Evolutionary conservation across 805 yeast species (phyloP).

Genomic region (Cyberlindnera mycetangii): DNA sequence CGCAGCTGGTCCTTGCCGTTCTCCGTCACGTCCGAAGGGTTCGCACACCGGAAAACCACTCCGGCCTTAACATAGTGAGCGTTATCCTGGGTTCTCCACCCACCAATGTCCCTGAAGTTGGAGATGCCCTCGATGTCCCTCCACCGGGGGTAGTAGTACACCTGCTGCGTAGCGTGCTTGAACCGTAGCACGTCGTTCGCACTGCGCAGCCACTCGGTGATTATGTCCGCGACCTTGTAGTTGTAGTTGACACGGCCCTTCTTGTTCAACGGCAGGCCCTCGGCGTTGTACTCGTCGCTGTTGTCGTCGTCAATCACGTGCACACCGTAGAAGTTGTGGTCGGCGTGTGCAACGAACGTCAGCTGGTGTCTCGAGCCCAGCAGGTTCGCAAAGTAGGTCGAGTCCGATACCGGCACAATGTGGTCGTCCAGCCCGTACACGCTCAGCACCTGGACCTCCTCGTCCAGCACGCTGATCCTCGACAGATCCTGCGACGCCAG

Average conservation of each 20-base stretch:
- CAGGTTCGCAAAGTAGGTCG: constrained; percentile 53
- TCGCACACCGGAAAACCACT: constrained; percentile 61
- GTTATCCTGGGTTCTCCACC: constrained; percentile 46
- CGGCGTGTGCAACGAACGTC: constrained; percentile 61
- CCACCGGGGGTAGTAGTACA: constrained; percentile 53
- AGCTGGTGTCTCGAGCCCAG: constrained; percentile 57
- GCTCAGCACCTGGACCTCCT: constrained; percentile 53
- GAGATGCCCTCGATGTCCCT: constrained; percentile 61
- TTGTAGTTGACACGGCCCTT: constrained; percentile 56
- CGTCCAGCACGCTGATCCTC: constrained; percentile 39
- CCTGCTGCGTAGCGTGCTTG: constrained; percentile 31
- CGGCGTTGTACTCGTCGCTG: constrained; percentile 33
- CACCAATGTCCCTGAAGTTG: constrained; percentile 81
- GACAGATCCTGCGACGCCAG: constrained; percentile 47
- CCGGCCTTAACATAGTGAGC: constrained; percentile 49
- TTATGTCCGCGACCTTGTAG: constrained; percentile 44
- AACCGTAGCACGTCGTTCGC: constrained; percentile 55
- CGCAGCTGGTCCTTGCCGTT: constrained; percentile 42
- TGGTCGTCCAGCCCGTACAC: constrained; percentile 70
- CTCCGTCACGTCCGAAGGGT: constrained; percentile 48
- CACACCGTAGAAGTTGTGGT: constrained; percentile 74
- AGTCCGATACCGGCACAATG: constrained; percentile 63
- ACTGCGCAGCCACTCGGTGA: constrained; percentile 47
- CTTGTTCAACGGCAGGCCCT: constrained; percentile 41
- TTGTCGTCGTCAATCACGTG: constrained; percentile 35